Evolutionary conservation across 371 early-diverging fungal genomes (phyloP).

Genomic region (Chytridiales sp.): DNA sequence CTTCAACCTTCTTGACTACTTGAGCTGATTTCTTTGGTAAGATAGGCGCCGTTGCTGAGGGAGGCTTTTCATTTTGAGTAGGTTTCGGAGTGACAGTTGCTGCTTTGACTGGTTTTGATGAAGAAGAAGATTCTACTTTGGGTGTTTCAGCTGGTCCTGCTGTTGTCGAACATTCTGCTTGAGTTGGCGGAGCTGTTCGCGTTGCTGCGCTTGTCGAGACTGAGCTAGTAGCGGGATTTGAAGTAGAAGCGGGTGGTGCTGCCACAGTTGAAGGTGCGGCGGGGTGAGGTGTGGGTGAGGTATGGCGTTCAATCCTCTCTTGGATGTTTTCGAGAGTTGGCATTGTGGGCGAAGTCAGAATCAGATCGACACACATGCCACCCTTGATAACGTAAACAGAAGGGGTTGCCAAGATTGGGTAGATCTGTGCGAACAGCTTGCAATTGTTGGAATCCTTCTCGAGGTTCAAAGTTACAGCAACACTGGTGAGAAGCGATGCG

Average conservation of each 20-base stretch:
- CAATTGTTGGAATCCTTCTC: background rate
- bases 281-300: no score
- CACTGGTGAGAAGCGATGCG: background rate
- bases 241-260: no score
- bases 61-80: background rate
- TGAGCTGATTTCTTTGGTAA: background rate
- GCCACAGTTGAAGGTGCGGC: no score
- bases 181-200: no score
- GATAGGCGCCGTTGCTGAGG: background rate
- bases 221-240: no score
- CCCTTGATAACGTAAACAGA: constrained; percentile 1
- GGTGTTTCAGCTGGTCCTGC: no score
- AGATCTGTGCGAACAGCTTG: background rate
- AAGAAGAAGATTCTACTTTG: no score
- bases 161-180: no score
- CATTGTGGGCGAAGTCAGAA: background rate
- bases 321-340: background rate
- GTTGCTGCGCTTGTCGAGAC: no score
- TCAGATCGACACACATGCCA: background rate
- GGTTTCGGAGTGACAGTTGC: background rate
- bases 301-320: background rate
- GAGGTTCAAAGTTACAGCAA: background rate
- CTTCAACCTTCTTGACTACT: background rate
- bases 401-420: background rate
- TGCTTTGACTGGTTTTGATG: no score